Evolutionary conservation across 140 eudicot species (phyloP), one percentile per base, ranked within the genome.

Genomic region (Cichorium intybus): DNA sequence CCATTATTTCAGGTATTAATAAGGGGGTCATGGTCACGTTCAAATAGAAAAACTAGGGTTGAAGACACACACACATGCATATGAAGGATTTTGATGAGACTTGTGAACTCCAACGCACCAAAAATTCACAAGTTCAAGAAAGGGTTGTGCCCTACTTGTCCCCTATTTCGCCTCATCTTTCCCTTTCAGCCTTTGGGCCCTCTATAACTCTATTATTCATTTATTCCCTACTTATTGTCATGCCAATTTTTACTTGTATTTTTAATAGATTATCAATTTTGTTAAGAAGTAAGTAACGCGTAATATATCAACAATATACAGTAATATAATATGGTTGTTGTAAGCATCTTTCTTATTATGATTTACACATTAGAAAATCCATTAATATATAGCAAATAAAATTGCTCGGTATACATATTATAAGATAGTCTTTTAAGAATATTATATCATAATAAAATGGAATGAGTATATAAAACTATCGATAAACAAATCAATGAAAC

Each of bases 101-200:
- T 73, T 55, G 78, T 73, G 72, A 64, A 64, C 24, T 73, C 50
- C 66, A 54, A 55, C 51, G 55, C 56, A 52, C 54, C 75, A 75
- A 68, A 64, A 60, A 75, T 68, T 68, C 70, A 75, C 70, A 75
- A 52, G 75, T 67, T 68, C 70, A 75, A 68, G 70, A 68, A 75
- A 29, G 60, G 22, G 62, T 4, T 60, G 74, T 74, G 71, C 57
- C 77, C 69, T 35, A 64, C 52, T 73, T 73, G 78, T 73, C 78
- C 64, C 80, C 80, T 58, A 61, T 49, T 69, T 68, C 46, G 35
- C 51, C 34, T 68, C 75, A 60, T 49, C 70, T 22, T 41, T 75
- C 80, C 51, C 65, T 75, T 68, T 75, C 80, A 67, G 49, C 57
- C n/a, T 24, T 24, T 50, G 21, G 51, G 18, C 57, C 24, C 62